Evolutionary conservation across 2,329 filamentous ascomycete genomes (phyloP), one percentile per base, ranked within the genome.

Genomic region (Arthrinium phaeospermum): DNA sequence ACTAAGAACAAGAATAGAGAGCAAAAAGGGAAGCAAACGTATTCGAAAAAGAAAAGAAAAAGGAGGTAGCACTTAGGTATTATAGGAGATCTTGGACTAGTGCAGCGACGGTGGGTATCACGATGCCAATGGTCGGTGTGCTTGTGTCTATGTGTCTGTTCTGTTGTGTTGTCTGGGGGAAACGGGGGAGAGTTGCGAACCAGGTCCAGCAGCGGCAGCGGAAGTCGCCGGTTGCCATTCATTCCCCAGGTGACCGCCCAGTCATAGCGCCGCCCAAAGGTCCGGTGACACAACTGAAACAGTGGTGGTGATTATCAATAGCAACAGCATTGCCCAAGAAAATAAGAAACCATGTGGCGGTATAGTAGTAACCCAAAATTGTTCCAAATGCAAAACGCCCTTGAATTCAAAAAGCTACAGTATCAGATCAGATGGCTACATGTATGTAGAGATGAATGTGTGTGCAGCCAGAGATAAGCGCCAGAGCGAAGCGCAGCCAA

Each of bases 41-140:
- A 10, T 13, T 46, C 16, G 34, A 22, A n/a, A 34, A 69, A 37
- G 45, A 10, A 37, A 30, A 22, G 8, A 69, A n/a, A 12, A 49
- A n/a, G 46, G 41, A n/a, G 46, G 41, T 5, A 47, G 19, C 7
- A 16, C 3, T 7, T 13, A 47, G 41, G 46, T 24, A 44, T n/a
- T 64, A 41, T 13, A 64, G 41, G n/a, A n/a, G 41, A 41, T n/a
- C 19, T 8, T 24, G 34, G 22, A 64, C 19, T 37, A 22, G 1
- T n/a, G 57, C 10, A 41, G 57, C 57, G 57, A 64, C 57, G 67
- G 67, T 46, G 41, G 37, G 67, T 69, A 69, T 69, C 67, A 69
- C 67, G 67, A 69, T 69, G 27, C 4, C 45, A 47, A 30, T 47
- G 67, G 67, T 68, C 24, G 67, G 67, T 49, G 57, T 64, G 34